phyloP scores from a whole-genome alignment of 352 stramenopile genomes.

The Pythium catenulatum region DNA sequence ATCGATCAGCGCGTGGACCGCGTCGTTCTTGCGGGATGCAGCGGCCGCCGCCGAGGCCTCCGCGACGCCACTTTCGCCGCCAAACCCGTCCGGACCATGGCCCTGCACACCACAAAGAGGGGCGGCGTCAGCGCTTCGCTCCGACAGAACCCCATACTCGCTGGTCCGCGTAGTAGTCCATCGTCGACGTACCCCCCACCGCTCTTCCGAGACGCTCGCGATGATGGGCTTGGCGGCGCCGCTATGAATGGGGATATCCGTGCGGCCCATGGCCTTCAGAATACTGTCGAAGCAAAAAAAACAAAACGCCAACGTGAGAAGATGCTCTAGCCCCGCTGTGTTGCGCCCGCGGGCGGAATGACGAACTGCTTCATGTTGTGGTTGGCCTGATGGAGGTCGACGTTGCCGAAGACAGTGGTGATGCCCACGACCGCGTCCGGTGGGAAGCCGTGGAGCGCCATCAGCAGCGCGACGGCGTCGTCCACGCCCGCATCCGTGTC shows the following conservation, averaged over 20 bases:
- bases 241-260: conserved; percentile 79
- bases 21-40: conserved; percentile 74
- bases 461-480: conserved; percentile 85
- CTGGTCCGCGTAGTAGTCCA: too few species aligned
- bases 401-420: conserved; percentile 92
- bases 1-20: conserved; percentile 82
- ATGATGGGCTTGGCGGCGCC: conserved; percentile 83
- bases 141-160: too few species aligned
- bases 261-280: conserved; percentile 72
- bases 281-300: too few species aligned
- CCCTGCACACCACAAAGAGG: conserved; percentile 63
- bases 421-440: conserved; percentile 76
- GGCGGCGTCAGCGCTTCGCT: too few species aligned
- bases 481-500: conserved; percentile 91
- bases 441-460: conserved; percentile 83
- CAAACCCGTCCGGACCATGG: conserved; percentile 86
- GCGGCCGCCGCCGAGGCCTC: conserved; percentile 40
- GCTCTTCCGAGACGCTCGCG: conserved; percentile 77
- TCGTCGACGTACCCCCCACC: conserved; percentile 77
- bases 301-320: not conserved
- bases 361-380: conserved; percentile 89
- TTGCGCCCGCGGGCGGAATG: too few species aligned
- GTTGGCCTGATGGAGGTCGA: conserved; percentile 87
- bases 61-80: conserved; percentile 72
- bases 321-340: not conserved